phyloP scores from a whole-genome alignment of 2,329 filamentous ascomycete species.

The Epichloe festucae region DNA sequence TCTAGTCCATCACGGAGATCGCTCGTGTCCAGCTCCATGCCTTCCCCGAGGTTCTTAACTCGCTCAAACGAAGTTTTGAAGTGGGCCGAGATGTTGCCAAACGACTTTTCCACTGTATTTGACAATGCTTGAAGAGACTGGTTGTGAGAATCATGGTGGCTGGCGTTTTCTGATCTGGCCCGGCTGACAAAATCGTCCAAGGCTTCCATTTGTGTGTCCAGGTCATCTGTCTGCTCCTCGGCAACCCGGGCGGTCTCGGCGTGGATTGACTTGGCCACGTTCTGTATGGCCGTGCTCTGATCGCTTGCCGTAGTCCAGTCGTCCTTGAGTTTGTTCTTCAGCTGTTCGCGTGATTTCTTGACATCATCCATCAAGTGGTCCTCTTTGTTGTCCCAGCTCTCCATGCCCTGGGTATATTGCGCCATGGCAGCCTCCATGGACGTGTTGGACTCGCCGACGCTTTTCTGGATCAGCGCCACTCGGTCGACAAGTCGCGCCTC shows the following conservation, averaged over 20 bases:
- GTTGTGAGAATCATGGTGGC: conserved; percentile 58
- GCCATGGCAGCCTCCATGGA: conserved; percentile 52
- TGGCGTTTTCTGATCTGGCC: conserved; percentile 67
- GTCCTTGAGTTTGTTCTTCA: conserved; percentile 72
- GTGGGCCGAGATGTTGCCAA: conserved; percentile 56
- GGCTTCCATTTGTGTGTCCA: conserved; percentile 77
- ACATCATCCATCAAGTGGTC: conserved; percentile 57
- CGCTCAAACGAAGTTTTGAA: conserved; percentile 56
- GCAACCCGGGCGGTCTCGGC: conserved; percentile 83
- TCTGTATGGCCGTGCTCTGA: conserved; percentile 72
- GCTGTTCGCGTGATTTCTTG: conserved; percentile 56
- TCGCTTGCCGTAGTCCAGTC: conserved; percentile 75
- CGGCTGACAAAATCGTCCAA: conserved; percentile 83
- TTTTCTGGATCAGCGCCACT: conserved; percentile 48
- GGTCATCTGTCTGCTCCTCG: conserved; percentile 74
- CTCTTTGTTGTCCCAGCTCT: conserved; percentile 59
- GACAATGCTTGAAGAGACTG: conserved; percentile 55
- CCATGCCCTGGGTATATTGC: conserved; percentile 58
- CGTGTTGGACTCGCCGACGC: conserved; percentile 49
- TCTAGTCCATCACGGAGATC: conserved; percentile 47
- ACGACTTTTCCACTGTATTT: conserved; percentile 57
- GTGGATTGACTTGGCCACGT: conserved; percentile 75
- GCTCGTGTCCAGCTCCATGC: conserved; percentile 48
- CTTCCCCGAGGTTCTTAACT: conserved; percentile 53
- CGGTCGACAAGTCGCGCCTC: conserved; percentile 55